A percentile compares a stretch with the other conserved stretches of the same genome.
Evolutionary conservation across 805 yeast genomes (phyloP).

Genomic region (Schwanniomyces yamadae): DNA sequence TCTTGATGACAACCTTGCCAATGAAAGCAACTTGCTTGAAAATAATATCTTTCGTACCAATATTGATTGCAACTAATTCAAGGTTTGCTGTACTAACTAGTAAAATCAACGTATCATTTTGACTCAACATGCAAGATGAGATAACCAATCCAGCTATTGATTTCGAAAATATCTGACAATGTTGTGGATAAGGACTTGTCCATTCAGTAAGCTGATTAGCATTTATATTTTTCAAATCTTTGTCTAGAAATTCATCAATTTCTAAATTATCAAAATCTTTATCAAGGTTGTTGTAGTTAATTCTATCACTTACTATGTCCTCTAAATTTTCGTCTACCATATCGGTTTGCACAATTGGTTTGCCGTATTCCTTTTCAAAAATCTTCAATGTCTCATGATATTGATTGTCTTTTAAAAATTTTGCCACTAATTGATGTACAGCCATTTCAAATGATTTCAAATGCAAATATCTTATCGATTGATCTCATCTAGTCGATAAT

Average conservation of each 20-base stretch:
- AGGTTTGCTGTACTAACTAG: slow-evolving; percentile 19
- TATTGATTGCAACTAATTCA: slow-evolving; percentile 17
- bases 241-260: slow-evolving; percentile 8
- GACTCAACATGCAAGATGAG: slow-evolving; percentile 14
- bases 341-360: slow-evolving; percentile 21
- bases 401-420: slow-evolving; percentile 54
- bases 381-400: slow-evolving; percentile 44
- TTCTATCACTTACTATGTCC: slow-evolving; percentile 39
- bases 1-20: slow-evolving; percentile 34
- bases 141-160: slow-evolving; percentile 26
- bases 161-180: slow-evolving; percentile 6
- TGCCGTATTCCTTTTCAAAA: slow-evolving; percentile 49
- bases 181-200: slow-evolving; percentile 31
- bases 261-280: slow-evolving; percentile 6
- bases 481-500: neutral
- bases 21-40: slow-evolving; percentile 16
- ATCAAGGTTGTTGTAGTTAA: slow-evolving; percentile 22
- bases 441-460: slow-evolving; percentile 11
- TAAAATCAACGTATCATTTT: slow-evolving; percentile 7
- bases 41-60: slow-evolving; percentile 15
- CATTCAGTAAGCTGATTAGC: slow-evolving; percentile 21
- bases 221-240: slow-evolving; percentile 11
- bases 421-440: slow-evolving; percentile 48
- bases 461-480: neutral
- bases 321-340: slow-evolving; percentile 34